Base-by-base conservation (phyloP, 345 rosid species). In the Trapa bicornis region DNA sequence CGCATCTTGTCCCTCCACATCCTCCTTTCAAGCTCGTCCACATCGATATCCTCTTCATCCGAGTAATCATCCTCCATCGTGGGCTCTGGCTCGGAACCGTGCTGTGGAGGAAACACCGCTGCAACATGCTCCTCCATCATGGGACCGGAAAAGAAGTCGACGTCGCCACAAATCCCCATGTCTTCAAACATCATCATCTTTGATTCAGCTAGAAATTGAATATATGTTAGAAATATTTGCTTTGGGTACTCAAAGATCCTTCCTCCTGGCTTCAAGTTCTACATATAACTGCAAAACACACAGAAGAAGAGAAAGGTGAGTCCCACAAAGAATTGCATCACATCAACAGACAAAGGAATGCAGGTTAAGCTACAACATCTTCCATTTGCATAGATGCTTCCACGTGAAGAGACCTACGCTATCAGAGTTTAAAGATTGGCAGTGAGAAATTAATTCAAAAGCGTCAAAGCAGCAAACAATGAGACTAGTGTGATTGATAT, bases 1-100 rank as follows among this genome's bases (percentile, higher is more conserved):
- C 89, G 94, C 82, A 85, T 72, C 63, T 81, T 88, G 79, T 87
- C 77, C 83, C 75, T 84, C 97, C 96, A 88, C 84, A 90, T 81
- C 80, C 91, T 77, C 78, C 81, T 80, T 84, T 90, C 94, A 29
- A 93, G 97, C 77, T 86, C 97, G 56, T 84, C 89, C 60, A 88
- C 83, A 13, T 75, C 92, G 56, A 80, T 78, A 61, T 92, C 96
- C 57, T 92, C 96, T 38, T 88, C 92, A 68, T 86, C 98, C 16
- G 79, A 74, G 63, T 74, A 80, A 64, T 89, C 93, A 67, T 85
- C 85, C 70, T 75, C 82, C 74, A 72, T 65, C 0, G 75, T 65
- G 0, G 85, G 81, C 74, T 85, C 96, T 0, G 74, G 82, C 47
- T 89, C 97, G 12, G 83, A 32, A 12, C 13, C 37, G 5, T 35